A percentile compares a stretch with the other conserved stretches of the same genome.
These are phyloP conservation scores for Aspergillus ruber DNA, from an alignment of 2,329 filamentous ascomycete genomes.

Conservation along the genomic window DNA sequence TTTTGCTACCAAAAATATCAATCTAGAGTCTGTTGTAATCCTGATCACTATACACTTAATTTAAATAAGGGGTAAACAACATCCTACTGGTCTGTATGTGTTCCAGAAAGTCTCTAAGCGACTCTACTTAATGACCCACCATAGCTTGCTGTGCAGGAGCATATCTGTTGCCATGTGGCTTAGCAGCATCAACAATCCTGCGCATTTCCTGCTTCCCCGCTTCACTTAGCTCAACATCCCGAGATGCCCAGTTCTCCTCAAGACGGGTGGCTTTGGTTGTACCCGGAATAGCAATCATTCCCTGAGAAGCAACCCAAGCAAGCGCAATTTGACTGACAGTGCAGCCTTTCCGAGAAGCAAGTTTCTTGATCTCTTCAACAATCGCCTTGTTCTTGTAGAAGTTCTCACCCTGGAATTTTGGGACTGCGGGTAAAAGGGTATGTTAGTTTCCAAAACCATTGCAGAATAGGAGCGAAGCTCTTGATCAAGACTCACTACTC, in stretches of 20 bases:
- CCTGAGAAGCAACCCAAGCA: conserved; percentile 37
- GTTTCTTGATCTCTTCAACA: conserved; percentile 37
- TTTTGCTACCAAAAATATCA: too few species aligned
- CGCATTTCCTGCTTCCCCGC: conserved; percentile 38
- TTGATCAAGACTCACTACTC: conserved; percentile 19
- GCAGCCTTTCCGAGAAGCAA: conserved; percentile 31
- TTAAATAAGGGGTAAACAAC: too few species aligned
- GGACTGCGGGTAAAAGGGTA: conserved; percentile 8
- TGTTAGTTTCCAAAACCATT: neutral
- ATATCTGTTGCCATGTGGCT: conserved; percentile 35
- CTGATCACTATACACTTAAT: too few species aligned
- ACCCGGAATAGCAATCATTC: conserved; percentile 43
- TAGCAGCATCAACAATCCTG: conserved; percentile 30
- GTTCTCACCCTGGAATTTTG: conserved; percentile 39
- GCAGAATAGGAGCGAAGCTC: neutral
- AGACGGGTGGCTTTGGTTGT: conserved; percentile 37
- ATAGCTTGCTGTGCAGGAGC: neutral
- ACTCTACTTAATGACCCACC: neutral
- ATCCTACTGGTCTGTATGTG: too few species aligned
- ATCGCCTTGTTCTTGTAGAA: conserved; percentile 41
- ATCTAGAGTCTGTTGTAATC: too few species aligned
- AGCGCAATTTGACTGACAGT: conserved; percentile 32
- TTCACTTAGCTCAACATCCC: conserved; percentile 30
- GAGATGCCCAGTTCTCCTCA: conserved; percentile 37
- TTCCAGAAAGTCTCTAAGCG: too few species aligned